Percentiles rank a stretch among this genome's conserved stretches.
Evolutionary conservation across 2,329 filamentous ascomycete species (phyloP).

Genomic region (Raffaelea ambrosiae): DNA sequence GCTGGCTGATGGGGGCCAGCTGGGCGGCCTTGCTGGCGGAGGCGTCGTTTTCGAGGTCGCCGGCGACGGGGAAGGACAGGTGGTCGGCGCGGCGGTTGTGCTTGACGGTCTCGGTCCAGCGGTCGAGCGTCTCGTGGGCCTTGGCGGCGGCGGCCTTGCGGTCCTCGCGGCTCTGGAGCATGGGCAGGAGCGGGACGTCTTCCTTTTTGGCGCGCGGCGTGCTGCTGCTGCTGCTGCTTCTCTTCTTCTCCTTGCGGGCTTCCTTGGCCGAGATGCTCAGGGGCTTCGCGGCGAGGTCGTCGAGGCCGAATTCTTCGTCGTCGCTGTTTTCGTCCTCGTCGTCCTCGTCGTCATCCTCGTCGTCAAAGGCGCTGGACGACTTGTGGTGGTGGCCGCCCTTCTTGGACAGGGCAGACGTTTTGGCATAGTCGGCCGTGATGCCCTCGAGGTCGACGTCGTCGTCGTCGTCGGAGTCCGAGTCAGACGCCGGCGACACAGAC

Average conservation of each 20-base stretch:
- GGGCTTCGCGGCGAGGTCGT: background rate
- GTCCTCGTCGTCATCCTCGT: slow-evolving; percentile 1
- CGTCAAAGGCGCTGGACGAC: background rate
- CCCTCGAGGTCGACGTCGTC: slow-evolving; percentile 20
- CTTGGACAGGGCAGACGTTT: background rate
- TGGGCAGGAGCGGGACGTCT: slow-evolving; percentile 71
- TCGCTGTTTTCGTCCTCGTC: slow-evolving; percentile 1
- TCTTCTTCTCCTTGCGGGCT: no score
- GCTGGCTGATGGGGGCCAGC: slow-evolving; percentile 54
- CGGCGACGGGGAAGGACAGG: slow-evolving; percentile 75
- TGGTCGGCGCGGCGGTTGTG: slow-evolving; percentile 87
- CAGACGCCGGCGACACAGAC: slow-evolving; percentile 27
- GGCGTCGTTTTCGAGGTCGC: slow-evolving; percentile 55
- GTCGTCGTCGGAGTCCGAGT: slow-evolving; percentile 11
- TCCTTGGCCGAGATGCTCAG: background rate
- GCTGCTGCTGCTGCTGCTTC: slow-evolving; percentile 32
- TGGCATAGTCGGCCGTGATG: no score
- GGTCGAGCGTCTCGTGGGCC: slow-evolving; percentile 80
- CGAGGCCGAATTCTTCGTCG: background rate
- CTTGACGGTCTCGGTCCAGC: slow-evolving; percentile 94
- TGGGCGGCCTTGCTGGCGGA: slow-evolving; percentile 40
- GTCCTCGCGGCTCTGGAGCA: slow-evolving; percentile 79
- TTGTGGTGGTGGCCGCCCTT: no score
- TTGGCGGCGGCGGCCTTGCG: slow-evolving; percentile 79
- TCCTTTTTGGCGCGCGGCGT: slow-evolving; percentile 60